Conservation (phyloP, 73 alveolate genomes). For the Paramecium sexaurelia region DNA sequence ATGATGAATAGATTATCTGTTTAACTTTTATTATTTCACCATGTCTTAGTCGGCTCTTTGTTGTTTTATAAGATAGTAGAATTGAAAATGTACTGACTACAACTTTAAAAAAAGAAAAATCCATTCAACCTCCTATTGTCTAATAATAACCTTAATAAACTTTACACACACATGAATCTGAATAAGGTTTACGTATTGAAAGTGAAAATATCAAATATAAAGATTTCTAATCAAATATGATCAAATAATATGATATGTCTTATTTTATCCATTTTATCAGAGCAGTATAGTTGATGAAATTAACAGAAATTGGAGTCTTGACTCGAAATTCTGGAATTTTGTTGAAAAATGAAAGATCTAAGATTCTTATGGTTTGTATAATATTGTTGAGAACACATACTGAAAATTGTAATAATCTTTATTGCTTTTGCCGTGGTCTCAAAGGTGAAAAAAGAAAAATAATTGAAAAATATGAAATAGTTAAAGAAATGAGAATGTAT, state of each 20-base stretch:
- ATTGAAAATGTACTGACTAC: neutral
- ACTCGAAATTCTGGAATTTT: neutral
- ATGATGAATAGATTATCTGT: neutral
- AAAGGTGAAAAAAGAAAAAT: slow-evolving; percentile 34
- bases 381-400: slow-evolving; percentile 7
- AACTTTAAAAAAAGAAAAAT: slow-evolving; percentile 22
- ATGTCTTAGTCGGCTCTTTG: neutral
- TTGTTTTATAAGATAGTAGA: neutral
- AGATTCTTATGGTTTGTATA: neutral
- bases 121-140: neutral
- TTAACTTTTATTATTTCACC: slow-evolving; percentile 30
- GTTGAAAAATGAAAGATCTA: neutral
- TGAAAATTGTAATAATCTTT: slow-evolving; percentile 27
- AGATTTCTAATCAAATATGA: slow-evolving; percentile 5
- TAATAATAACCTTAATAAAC: neutral
- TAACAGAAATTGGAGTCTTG: slow-evolving; percentile 29
- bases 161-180: neutral
- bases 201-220: slow-evolving; percentile 21
- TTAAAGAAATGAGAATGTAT: slow-evolving; percentile 59
- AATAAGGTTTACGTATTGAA: neutral
- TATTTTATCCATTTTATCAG: slow-evolving; percentile 35
- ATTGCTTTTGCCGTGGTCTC: slow-evolving; percentile 40
- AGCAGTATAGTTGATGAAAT: neutral
- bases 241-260: neutral
- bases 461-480: slow-evolving; percentile 38